Evolutionary conservation across 2,329 filamentous ascomycete genomes (phyloP), one percentile per base, ranked within the genome.

Genomic region (Alternaria sp.): DNA sequence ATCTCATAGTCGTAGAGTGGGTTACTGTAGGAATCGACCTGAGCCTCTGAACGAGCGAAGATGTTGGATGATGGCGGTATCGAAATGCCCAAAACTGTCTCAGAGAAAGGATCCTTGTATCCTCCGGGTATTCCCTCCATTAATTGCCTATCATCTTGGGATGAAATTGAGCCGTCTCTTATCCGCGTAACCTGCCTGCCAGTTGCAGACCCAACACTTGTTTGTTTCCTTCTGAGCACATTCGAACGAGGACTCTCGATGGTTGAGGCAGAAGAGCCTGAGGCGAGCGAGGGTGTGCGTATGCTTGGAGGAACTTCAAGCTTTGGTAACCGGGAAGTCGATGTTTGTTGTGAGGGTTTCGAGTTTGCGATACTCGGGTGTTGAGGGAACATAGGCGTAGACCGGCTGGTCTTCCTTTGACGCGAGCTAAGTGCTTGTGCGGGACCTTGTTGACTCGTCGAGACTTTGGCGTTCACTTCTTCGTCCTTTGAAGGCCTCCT

Each of bases 231-330:
- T 55, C 81, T 77, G 45, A 84, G 67, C n/a, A 79, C 73, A 69
- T 79, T 80, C 30, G 81, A 81, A 55, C 78, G 74, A 46, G 83
- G 82, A 63, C 82, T 84, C 54, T 84, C 83, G 45, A 79, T 75
- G 5, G 81, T 83, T 23, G 82, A 84, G 40, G 77, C 78, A 30
- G 83, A 84, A 19, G 83, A 84, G 32, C 81, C 83, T 52, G 83
- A 85, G 32, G 81, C 79, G 19, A 84, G 78, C n/a, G 83, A 84
- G 15, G 83, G 83, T 15, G 83, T 84, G 49, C 77, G 77, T 57
- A 78, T 78, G 55, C 63, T 77, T 57, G 47, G 59, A 21, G 71
- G 68, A n/a, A 77, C 72, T 60, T 80, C 78, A 53, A 77, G 73
- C 65, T 79, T 77, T 40, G 76, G 78, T 52, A 78, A 59, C 21